Evolutionary conservation across 192 early-diverging fungal species (phyloP), one percentile per base, ranked within the genome.

Genomic region (Entomortierella chlamydospora): DNA sequence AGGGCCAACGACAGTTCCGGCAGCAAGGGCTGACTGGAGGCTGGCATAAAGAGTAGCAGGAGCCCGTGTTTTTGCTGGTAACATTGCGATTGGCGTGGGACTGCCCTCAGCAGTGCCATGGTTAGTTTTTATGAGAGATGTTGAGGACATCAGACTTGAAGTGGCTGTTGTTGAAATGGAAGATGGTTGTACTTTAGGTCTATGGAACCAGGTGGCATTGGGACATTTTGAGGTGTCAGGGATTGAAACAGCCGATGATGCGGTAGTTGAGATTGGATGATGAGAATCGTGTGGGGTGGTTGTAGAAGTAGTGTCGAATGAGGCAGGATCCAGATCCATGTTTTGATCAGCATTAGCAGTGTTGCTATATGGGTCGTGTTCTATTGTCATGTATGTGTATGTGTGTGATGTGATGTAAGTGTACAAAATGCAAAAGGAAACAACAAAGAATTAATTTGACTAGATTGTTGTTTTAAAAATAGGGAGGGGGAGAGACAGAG

Each of bases 141-240:
- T 26, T 7, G 31, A 25, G 28, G 76, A 61, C 57, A 66, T 64
- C 12, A 79, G 31, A 17, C 68, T 79, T 1, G 76, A 64, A 26
- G 68, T 79, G 29, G 76, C 76, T 0, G 76, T 79, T 0, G 76
- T 79, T 15, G 67, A 60, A 43, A 79, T 79, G 17, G 62, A 65
- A 4, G 76, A 79, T 2, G 76, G 76, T 51, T 79, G 76, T 2
- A 58, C 39, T 31, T 64, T 61, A 6, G 76, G 76, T 17, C 55
- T 79, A 45, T 79, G 65, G 68, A 79, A 79, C 76, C 76, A 79
- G 29, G 60, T 56, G 29, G 52, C 60, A 26, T 55, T 55, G 9
- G 60, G 69, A 4, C 59, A 53, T 57, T 67, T 57, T 8, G 72
- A 67, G 17, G 26, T 60, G 29, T 67, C 64, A 1, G 72, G 51